These are phyloP conservation scores for Paecilomyces niveus DNA, from an alignment of 2,329 filamentous ascomycete species.

Conservation along the genomic window DNA sequence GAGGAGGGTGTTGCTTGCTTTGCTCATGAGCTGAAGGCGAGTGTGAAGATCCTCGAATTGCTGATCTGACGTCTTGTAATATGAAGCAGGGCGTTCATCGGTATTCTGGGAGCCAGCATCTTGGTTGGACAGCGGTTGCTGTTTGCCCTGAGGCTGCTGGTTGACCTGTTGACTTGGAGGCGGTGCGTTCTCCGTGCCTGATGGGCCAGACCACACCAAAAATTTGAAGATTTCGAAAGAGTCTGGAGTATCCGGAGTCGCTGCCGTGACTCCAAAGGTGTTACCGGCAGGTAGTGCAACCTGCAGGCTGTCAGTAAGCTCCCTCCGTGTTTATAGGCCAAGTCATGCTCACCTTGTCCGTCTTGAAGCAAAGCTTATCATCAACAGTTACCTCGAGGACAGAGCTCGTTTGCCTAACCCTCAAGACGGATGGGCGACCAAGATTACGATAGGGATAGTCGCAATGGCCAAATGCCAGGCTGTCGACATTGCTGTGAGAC, in stretches of 20 bases:
- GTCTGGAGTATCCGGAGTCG: constrained; percentile 84
- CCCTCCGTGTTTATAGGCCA: background rate
- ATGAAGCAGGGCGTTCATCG: constrained; percentile 38
- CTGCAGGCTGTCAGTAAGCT: constrained; percentile 28
- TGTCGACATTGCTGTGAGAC: constrained; percentile 68
- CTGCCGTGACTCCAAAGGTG: constrained; percentile 78
- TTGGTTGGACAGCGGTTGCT: constrained; percentile 20
- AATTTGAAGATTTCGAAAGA: constrained; percentile 92
- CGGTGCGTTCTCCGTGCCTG: constrained; percentile 26
- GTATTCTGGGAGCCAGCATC: constrained; percentile 27
- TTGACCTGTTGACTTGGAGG: constrained; percentile 12
- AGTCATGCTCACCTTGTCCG: constrained; percentile 46
- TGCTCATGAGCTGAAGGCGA: constrained; percentile 60
- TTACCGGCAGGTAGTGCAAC: constrained; percentile 74
- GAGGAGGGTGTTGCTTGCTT: constrained; percentile 50
- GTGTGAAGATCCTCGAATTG: constrained; percentile 83
- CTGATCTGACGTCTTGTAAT: constrained; percentile 35
- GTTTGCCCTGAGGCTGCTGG: constrained; percentile 28
- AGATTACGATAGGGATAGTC: constrained; percentile 86
- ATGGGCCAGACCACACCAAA: constrained; percentile 55
- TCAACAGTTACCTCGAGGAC: constrained; percentile 76
- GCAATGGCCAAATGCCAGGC: constrained; percentile 88
- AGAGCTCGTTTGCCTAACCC: constrained; percentile 59
- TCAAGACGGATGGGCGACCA: constrained; percentile 72
- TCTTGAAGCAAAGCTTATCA: constrained; percentile 74